Evolutionary conservation across 768 basidiomycete species (phyloP), one percentile per base, ranked within the genome.

Genomic region (Agaricus sinodeliciosus): DNA sequence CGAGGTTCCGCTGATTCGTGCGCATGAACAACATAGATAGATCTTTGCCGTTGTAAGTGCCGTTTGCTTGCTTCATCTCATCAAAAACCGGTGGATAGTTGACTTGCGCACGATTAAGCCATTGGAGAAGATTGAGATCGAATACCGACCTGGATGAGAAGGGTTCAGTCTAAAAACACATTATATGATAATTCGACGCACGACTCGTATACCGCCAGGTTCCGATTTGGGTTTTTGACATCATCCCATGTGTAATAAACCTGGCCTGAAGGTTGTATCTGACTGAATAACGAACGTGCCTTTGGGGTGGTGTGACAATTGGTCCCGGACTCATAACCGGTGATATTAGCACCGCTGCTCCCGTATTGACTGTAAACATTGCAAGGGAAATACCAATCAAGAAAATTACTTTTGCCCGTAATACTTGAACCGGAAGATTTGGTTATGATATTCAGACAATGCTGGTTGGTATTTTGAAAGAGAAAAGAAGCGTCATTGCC

Each of bases 311-410:
- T 70, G 66, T 99, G 96, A 58, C 96, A 99, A 51, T 78, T 84
- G 15, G 79, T 82, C 28, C 69, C 67, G 6, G 66, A 59, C 28
- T 80, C 81, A 60, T 93, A 93, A 31, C 73, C 78, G 0, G 89
- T 88, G 25, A 77, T 57, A 65, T 97, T 94, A 57, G 75, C 73
- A 1, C 75, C 71, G 3, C 71, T 69, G 9, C 65, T 81, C 4
- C 85, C 82, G 58, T 74, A 75, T 69, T 94, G 94, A 59, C 82
- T 78, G 72, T 76, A 87, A 42, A 95, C 70, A 63, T 99, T 98
- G 76, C 96, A 99, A 1, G 96, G 96, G 70, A 98, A 96, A 67
- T 97, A 97, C 94, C 94, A 98, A 57, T 90, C 88, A 61, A 93
- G 67, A 43, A 72, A 63, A 46, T 72, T 69, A 28, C 82, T 81